Percentiles rank a stretch among this genome's conserved stretches.
phyloP scores from a whole-genome alignment of 1,284 basidiomycete genomes.

The Mycena citricolor region DNA sequence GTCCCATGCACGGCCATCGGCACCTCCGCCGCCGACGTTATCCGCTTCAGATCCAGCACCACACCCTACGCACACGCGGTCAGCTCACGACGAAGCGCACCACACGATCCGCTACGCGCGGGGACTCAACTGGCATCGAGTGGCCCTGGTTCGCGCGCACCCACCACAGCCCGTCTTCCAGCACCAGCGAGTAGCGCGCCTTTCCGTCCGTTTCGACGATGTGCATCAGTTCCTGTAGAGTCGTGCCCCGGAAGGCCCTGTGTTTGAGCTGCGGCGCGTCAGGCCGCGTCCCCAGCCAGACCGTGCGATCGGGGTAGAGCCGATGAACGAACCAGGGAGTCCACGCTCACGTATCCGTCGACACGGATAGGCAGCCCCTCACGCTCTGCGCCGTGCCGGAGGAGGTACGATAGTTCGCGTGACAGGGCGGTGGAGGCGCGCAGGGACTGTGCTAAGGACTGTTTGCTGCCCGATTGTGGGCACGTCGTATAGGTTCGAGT shows the following conservation, averaged over 20 bases:
- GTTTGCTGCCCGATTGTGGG: too few relatives aligned
- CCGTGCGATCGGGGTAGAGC: background rate
- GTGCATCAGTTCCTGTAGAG: conserved; percentile 52
- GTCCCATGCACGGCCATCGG: conserved; percentile 83
- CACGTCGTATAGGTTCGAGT: too few relatives aligned
- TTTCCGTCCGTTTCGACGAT: conserved; percentile 80
- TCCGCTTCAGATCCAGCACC: conserved; percentile 64
- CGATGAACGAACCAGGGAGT: conserved; percentile 60
- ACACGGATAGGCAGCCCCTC: conserved; percentile 71
- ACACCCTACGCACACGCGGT: conserved; percentile 45
- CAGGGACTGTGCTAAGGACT: too few relatives aligned
- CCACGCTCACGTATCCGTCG: conserved; percentile 79
- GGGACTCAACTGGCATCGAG: conserved; percentile 63
- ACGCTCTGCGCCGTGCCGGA: conserved; percentile 80
- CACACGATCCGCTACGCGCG: background rate
- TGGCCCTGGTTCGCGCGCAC: conserved; percentile 96
- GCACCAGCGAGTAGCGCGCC: conserved; percentile 75
- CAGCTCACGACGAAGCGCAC: too few relatives aligned
- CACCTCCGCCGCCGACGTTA: conserved; percentile 60
- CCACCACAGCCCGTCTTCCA: conserved; percentile 72
- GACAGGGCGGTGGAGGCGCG: too few relatives aligned
- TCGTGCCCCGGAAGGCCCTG: conserved; percentile 37
- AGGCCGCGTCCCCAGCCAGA: conserved; percentile 4
- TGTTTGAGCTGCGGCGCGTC: conserved; percentile 35
- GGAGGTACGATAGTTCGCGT: conserved; percentile 65